Conservation (phyloP, 257 asterid species). For the Jasminum sambac region DNA sequence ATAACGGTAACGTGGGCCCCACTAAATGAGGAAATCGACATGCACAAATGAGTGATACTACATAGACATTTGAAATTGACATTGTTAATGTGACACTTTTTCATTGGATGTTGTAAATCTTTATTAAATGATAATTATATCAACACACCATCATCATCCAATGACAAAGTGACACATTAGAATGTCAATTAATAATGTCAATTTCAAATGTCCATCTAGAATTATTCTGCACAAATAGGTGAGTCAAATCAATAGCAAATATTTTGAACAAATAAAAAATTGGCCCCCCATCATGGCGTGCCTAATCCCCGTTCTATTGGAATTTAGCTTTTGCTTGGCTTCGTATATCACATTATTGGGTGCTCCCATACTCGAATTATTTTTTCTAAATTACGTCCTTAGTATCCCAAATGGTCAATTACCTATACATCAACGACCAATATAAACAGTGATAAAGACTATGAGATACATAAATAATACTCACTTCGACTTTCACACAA, state of each 20-base stretch:
- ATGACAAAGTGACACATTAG: too few relatives aligned
- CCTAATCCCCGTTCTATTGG: constrained; percentile 32
- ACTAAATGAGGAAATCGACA: constrained; percentile 25
- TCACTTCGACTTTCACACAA: too few relatives aligned
- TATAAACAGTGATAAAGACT: too few relatives aligned
- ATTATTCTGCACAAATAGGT: neutral
- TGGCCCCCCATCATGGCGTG: constrained; percentile 15
- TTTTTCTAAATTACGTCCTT: neutral
- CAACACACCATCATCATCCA: too few relatives aligned
- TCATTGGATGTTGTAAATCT: too few relatives aligned
- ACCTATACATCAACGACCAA: too few relatives aligned
- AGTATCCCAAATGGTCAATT: neutral
- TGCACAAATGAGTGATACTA: neutral
- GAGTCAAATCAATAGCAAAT: neutral
- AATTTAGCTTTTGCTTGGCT: neutral
- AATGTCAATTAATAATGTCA: too few relatives aligned
- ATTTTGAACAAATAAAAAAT: neutral
- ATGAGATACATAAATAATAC: too few relatives aligned
- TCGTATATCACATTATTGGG: neutral
- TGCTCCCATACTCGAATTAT: neutral
- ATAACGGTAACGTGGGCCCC: constrained; percentile 22
- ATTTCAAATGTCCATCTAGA: too few relatives aligned
- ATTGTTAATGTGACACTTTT: too few relatives aligned
- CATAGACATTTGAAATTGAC: too few relatives aligned
- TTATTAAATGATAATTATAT: too few relatives aligned